Percentiles rank a stretch among this genome's conserved stretches.
These are phyloP conservation scores for Heterobasidion parviporum DNA, from an alignment of 1,284 basidiomycete species.

Conservation along the genomic window DNA sequence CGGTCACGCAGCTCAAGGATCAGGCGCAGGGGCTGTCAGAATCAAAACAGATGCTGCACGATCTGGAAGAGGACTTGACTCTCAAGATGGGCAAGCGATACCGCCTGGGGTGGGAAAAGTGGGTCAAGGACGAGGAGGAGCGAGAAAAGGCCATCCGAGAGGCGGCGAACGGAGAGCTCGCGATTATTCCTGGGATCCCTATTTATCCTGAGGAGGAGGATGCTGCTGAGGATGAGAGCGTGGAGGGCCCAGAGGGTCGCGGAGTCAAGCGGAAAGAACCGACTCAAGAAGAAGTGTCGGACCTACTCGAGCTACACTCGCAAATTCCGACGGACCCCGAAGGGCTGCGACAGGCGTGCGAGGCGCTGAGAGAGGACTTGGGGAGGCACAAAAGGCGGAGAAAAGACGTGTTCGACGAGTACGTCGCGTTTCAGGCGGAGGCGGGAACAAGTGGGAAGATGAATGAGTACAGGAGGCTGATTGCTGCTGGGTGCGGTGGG, in stretches of 20 bases:
- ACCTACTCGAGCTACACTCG: conserved; percentile 49
- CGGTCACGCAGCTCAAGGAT: conserved; percentile 62
- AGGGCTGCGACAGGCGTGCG: conserved; percentile 50
- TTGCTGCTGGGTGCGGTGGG: conserved; percentile 85
- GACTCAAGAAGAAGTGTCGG: conserved; percentile 51
- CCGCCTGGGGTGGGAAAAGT: conserved; percentile 85
- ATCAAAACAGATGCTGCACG: conserved; percentile 49
- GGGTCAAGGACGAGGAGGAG: conserved; percentile 79
- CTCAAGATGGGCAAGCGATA: conserved; percentile 76
- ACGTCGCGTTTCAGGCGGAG: conserved; percentile 79
- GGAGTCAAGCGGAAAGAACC: conserved; percentile 44
- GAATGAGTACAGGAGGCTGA: conserved; percentile 79
- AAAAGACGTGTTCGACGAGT: conserved; percentile 61
- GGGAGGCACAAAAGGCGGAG: conserved; percentile 57
- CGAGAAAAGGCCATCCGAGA: conserved; percentile 62
- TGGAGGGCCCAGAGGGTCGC: conserved; percentile 26
- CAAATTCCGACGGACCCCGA: conserved; percentile 52
- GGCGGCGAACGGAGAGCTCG: conserved; percentile 43
- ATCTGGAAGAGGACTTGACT: conserved; percentile 61
- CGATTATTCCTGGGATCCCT: conserved; percentile 7
- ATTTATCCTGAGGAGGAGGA: conserved; percentile 14
- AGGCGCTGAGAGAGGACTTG: conserved; percentile 57
- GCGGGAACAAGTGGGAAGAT: conserved; percentile 84
- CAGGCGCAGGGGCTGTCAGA: conserved; percentile 67
- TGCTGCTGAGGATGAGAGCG: conserved; percentile 23